Conservation (phyloP, 768 basidiomycete species). For the Erythrobasidium yunnanense region DNA sequence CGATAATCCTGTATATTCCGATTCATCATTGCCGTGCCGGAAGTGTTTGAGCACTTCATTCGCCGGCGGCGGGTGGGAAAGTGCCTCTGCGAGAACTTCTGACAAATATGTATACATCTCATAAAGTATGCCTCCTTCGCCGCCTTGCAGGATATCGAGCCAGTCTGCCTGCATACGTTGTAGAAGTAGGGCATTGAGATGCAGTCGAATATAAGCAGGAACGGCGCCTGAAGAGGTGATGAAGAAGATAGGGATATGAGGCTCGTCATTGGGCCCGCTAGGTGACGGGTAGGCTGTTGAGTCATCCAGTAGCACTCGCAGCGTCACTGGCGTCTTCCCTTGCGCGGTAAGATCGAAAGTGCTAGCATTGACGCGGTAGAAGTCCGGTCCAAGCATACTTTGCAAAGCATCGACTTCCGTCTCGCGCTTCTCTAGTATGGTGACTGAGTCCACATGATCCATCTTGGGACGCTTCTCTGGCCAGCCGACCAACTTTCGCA, state of each 20-base stretch:
- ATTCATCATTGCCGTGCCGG: too few relatives aligned
- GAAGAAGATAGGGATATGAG: constrained; percentile 58
- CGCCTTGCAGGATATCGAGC: constrained; percentile 51
- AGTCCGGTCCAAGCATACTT: constrained; percentile 30
- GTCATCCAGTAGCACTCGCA: constrained; percentile 56
- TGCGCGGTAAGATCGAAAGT: too few relatives aligned
- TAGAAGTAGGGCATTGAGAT: constrained; percentile 63
- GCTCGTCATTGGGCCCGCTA: constrained; percentile 31
- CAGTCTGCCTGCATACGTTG: constrained; percentile 48
- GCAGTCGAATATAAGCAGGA: constrained; percentile 70
- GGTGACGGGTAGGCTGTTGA: constrained; percentile 45
- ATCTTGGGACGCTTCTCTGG: not conserved
- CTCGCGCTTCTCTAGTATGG: constrained; percentile 33
- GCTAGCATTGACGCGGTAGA: too few relatives aligned
- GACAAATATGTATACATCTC: constrained; percentile 55
- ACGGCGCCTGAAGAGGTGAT: constrained; percentile 53
- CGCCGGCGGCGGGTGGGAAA: constrained; percentile 59
- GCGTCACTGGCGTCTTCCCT: too few relatives aligned
- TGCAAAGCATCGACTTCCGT: constrained; percentile 34
- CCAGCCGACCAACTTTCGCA: constrained; percentile 8
- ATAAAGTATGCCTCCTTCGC: constrained; percentile 61
- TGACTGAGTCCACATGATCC: too few relatives aligned
- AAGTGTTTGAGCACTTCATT: constrained; percentile 57
- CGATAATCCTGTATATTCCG: too few relatives aligned
- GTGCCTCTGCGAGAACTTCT: constrained; percentile 56